These are phyloP conservation scores for Hansenula sp. DNA, from an alignment of 1,139 yeast genomes.

Conservation along the genomic window DNA sequence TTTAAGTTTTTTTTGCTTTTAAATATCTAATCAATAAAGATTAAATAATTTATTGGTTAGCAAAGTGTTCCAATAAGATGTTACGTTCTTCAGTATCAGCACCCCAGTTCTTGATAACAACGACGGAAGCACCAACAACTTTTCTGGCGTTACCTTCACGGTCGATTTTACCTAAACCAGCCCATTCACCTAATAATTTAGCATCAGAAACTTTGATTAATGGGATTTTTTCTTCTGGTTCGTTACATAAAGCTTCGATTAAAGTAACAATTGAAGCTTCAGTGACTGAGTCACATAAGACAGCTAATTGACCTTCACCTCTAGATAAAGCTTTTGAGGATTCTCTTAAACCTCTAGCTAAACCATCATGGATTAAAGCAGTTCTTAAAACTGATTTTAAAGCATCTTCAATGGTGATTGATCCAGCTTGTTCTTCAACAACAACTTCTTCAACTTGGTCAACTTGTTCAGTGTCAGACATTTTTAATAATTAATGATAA, in stretches of 20 bases:
- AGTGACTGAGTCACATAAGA: constrained; percentile 96
- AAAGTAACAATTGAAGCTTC: constrained; percentile 96
- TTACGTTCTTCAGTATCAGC: constrained; percentile 98
- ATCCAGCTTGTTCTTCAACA: constrained; percentile 72
- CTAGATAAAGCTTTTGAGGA: constrained; percentile 98
- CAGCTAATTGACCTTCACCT: constrained; percentile 97
- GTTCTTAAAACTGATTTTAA: constrained; percentile 97
- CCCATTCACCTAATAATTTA: constrained; percentile 99
- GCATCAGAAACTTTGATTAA: constrained; percentile 99
- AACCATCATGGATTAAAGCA: constrained; percentile 98
- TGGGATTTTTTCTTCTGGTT: constrained; percentile 95
- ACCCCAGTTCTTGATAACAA: constrained; percentile 99
- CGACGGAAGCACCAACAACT: constrained; percentile 99
- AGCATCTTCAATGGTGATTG: constrained; percentile 97
- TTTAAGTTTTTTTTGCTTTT: background rate
- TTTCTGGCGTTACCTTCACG: constrained; percentile 99
- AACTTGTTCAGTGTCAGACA: constrained; percentile 84
- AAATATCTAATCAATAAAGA: background rate
- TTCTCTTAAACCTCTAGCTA: constrained; percentile 99
- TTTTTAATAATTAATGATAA: constrained; percentile 28
- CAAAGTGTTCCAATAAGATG: constrained; percentile 94
- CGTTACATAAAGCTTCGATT: constrained; percentile 99
- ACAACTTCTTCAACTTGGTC: constrained; percentile 79
- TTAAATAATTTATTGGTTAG: constrained; percentile 39
- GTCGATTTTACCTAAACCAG: constrained; percentile 99